These are phyloP conservation scores for Penicillium canariense DNA, from an alignment of 495 filamentous ascomycete species.

Conservation along the genomic window DNA sequence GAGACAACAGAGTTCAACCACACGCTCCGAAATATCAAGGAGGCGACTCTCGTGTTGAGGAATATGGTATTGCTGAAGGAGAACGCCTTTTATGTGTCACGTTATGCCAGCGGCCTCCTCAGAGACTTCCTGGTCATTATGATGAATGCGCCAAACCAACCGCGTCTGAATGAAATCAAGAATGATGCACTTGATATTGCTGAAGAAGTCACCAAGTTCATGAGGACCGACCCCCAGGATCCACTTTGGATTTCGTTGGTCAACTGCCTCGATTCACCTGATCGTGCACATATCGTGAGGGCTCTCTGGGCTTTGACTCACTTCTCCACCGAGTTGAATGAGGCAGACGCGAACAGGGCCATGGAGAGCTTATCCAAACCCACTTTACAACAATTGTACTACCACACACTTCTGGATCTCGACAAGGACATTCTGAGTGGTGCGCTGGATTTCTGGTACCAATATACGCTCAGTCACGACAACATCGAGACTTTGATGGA, in stretches of 20 bases:
- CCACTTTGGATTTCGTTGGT: conserved; percentile 77
- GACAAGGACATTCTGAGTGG: conserved; percentile 88
- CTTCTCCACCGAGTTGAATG: conserved; percentile 79
- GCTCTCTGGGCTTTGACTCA: conserved; percentile 82
- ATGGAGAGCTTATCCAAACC: conserved; percentile 66
- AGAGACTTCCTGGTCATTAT: conserved; percentile 80
- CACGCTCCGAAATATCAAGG: conserved; percentile 70
- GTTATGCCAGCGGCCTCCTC: conserved; percentile 60
- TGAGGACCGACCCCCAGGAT: conserved; percentile 66
- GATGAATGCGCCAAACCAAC: conserved; percentile 70
- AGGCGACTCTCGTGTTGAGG: conserved; percentile 81
- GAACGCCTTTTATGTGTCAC: conserved; percentile 79
- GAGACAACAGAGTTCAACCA: conserved; percentile 71
- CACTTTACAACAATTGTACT: conserved; percentile 66
- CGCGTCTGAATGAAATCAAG: conserved; percentile 79
- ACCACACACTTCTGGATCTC: conserved; percentile 75
- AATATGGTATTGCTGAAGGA: conserved; percentile 92
- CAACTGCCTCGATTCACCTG: conserved; percentile 63
- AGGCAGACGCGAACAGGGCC: conserved; percentile 60
- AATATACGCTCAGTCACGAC: conserved; percentile 81
- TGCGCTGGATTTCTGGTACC: conserved; percentile 91
- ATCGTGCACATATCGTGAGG: conserved; percentile 83
- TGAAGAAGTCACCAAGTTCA: conserved; percentile 82
- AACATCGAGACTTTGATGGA: conserved; percentile 74
- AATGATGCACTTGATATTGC: conserved; percentile 91